phyloP scores from a whole-genome alignment of 1,139 yeast genomes.

The Arxiozyma bovina region DNA sequence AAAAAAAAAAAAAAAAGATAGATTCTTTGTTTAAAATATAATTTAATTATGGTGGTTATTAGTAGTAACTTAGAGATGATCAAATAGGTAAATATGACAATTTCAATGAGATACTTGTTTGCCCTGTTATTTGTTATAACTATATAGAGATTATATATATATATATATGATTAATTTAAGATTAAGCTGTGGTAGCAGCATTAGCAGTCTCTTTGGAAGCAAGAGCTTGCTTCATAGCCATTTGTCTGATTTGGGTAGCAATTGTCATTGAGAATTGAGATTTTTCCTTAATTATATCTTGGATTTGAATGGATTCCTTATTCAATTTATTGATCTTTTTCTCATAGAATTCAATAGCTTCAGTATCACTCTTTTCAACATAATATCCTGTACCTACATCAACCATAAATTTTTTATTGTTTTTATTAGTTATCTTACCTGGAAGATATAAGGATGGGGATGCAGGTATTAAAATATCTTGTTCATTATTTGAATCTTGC shows the following conservation, averaged over 20 bases:
- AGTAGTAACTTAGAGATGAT: not conserved
- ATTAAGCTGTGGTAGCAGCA: not conserved
- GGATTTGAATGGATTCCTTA: constrained; percentile 66
- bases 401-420: constrained; percentile 65
- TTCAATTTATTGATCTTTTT: constrained; percentile 64
- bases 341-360: constrained; percentile 66
- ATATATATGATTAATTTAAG: not conserved
- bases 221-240: constrained; percentile 21
- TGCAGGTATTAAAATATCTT: constrained; percentile 69
- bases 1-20: no score
- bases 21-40: no score
- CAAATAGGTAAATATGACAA: not conserved
- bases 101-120: no score
- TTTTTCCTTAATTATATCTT: constrained; percentile 63
- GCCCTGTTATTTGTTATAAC: not conserved
- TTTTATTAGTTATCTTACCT: constrained; percentile 47
- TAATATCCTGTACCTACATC: constrained; percentile 96
- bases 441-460: constrained; percentile 86
- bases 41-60: no score
- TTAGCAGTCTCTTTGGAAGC: constrained; percentile 8
- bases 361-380: constrained; percentile 66
- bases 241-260: constrained; percentile 27
- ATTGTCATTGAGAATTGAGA: constrained; percentile 27
- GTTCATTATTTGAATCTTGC: constrained; percentile 36
- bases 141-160: not conserved